phyloP scores from a whole-genome alignment of 306 rosid species.

The Glycine latifolia region DNA sequence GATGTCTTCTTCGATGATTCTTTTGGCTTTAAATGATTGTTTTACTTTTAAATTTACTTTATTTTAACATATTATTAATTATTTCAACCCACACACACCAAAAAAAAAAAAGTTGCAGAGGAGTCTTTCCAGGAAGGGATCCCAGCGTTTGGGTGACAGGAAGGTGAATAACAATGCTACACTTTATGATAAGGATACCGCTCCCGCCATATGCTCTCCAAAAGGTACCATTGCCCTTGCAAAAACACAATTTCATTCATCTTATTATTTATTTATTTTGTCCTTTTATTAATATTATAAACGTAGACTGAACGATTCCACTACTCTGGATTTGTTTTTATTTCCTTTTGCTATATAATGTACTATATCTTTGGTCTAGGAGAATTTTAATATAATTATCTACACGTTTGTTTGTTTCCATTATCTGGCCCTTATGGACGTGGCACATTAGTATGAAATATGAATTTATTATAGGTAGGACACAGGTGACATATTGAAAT shows the following conservation, averaged over 20 bases:
- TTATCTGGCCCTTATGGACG: constrained; percentile 5
- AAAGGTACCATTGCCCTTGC: constrained; percentile 56
- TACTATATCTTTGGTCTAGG: background rate
- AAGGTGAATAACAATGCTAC: constrained; percentile 51
- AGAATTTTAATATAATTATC: constrained; percentile 31
- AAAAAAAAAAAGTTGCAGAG: constrained; percentile 72
- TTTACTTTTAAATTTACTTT: background rate
- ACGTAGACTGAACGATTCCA: background rate
- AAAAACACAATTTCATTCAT: background rate
- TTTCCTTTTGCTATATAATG: background rate
- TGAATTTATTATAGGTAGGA: background rate
- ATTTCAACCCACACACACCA: background rate
- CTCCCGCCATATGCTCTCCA: constrained; percentile 56
- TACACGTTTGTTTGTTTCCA: constrained; percentile 36
- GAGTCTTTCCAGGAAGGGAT: constrained; percentile 75
- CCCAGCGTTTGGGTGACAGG: constrained; percentile 73
- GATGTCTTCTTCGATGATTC: background rate
- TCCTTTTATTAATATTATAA: background rate
- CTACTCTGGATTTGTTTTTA: background rate
- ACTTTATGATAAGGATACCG: constrained; percentile 55
- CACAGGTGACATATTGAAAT: constrained; percentile 44
- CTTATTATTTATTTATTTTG: background rate
- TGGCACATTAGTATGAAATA: background rate
- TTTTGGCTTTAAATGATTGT: background rate
- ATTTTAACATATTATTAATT: background rate